Base-by-base conservation (phyloP, 768 basidiomycete species). In the Lanmaoa rubissima region DNA sequence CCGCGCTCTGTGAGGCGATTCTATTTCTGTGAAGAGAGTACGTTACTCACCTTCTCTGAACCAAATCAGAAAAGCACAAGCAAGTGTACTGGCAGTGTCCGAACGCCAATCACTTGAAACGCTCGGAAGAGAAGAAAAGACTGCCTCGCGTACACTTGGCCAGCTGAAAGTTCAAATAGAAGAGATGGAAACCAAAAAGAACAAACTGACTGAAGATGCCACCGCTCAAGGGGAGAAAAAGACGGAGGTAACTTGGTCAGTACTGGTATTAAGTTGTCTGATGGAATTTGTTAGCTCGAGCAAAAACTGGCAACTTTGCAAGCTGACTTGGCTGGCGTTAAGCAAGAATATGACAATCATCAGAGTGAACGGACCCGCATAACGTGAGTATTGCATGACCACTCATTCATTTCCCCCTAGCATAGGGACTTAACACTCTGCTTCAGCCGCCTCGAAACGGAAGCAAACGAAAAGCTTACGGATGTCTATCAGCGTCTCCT, bases 401-500 rank as follows among this genome's bases (percentile, higher is more conserved):
- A 5, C 14, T 19, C 34, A 7, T 38, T 24, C 5, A 9, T 42
- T 38, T 40, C 16, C 47, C 11, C 28, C 48, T n/a, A 6, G 21
- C 5, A 5, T 6, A 34, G 28, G 35, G 44, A 13, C 43, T 43
- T 26, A 19, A 26, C 14, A 43, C 13, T 41, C 35, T 28, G 24
- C 43, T 48, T 36, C 61, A 98, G 94, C 45, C 90, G 92, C 75
- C 82, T 94, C 13, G 94, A 97, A 71, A 82, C 85, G 0, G 95
- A 99, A 65, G 82, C 88, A 26, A 95, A 96, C 68, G 96, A 96
- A 73, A 94, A 95, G 68, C 82, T 99, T 6, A 80, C 86, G 50
- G 86, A 85, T 14, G 80, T 92, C 4, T 90, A 92, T 66, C 81
- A 86, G 46, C 88, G 97, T 65, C 81, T 99, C 4, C 76, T 94